phyloP scores from a whole-genome alignment of 179 eudicot genomes.

The Silene vulgaris region DNA sequence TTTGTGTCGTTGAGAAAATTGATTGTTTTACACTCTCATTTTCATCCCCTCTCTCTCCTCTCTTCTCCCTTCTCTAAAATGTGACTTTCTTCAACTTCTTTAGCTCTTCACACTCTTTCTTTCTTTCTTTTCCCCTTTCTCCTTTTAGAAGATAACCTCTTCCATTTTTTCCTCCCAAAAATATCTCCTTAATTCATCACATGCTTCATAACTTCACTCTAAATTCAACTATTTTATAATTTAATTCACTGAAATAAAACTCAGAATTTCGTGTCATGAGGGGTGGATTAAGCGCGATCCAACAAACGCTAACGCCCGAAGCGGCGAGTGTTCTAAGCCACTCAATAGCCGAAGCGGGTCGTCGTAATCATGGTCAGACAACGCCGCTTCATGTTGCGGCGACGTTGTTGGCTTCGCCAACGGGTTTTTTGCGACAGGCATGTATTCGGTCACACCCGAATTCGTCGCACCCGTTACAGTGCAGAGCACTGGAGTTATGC shows the following conservation, averaged over 20 bases:
- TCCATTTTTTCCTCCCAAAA: neutral
- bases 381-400: conserved; percentile 57
- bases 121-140: conserved; percentile 20
- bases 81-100: conserved; percentile 26
- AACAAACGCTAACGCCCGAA: conserved; percentile 45
- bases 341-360: conserved; percentile 43
- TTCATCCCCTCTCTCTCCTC: neutral
- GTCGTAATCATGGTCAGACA: conserved; percentile 54
- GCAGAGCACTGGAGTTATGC: conserved; percentile 54
- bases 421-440: conserved; percentile 39
- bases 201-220: neutral
- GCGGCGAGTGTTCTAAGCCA: conserved; percentile 43
- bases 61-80: conserved; percentile 20
- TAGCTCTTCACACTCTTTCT: conserved; percentile 25
- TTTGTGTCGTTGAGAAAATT: conserved; percentile 36
- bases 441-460: conserved; percentile 43
- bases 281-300: conserved; percentile 60
- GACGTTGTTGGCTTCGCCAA: conserved; percentile 33
- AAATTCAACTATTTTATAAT: neutral
- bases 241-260: neutral
- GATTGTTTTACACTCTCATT: conserved; percentile 2
- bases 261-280: conserved; percentile 43
- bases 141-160: neutral
- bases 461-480: conserved; percentile 45
- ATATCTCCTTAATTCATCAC: neutral